Evolutionary conservation across 768 basidiomycete species (phyloP).

Genomic region (Mrakia hoshinonis): DNA sequence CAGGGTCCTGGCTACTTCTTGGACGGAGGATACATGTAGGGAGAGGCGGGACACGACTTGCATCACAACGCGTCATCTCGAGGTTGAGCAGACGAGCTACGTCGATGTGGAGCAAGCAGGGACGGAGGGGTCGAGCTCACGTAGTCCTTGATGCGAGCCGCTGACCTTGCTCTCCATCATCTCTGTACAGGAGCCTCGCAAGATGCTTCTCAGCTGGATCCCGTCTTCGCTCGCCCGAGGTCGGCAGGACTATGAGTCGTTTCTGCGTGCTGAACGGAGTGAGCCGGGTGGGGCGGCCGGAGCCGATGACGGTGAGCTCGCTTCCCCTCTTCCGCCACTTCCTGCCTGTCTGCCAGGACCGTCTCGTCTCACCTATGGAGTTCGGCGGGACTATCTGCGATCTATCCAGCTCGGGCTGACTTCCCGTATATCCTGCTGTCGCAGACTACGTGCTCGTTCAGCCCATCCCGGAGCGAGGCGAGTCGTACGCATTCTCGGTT

Average conservation of each 20-base stretch:
- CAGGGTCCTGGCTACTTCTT: background rate
- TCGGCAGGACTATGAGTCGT: conserved; percentile 25
- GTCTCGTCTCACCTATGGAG: background rate
- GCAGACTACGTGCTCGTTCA: conserved; percentile 33
- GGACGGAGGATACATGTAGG: background rate
- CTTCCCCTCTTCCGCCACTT: background rate
- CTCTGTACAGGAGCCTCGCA: conserved; percentile 9
- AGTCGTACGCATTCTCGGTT: conserved; percentile 80
- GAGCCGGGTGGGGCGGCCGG: background rate
- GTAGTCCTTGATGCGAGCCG: background rate
- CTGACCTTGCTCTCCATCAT: background rate
- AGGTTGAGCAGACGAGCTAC: too few relatives aligned
- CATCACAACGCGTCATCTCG: too few relatives aligned
- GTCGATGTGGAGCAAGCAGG: too few relatives aligned
- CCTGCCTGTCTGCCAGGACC: too few relatives aligned
- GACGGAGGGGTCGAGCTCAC: background rate
- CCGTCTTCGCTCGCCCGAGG: conserved; percentile 20
- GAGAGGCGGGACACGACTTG: background rate
- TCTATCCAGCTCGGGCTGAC: background rate
- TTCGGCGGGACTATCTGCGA: too few relatives aligned
- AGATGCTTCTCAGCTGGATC: conserved; percentile 22
- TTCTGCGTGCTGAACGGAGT: conserved; percentile 15
- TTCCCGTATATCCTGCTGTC: background rate
- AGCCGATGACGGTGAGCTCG: conserved; percentile 10
- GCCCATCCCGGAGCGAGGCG: conserved; percentile 26